A percentile compares a stretch with the other conserved stretches of the same genome.
Conservation (phyloP, 2,329 filamentous ascomycete genomes). For the Balansia obtecta region DNA sequence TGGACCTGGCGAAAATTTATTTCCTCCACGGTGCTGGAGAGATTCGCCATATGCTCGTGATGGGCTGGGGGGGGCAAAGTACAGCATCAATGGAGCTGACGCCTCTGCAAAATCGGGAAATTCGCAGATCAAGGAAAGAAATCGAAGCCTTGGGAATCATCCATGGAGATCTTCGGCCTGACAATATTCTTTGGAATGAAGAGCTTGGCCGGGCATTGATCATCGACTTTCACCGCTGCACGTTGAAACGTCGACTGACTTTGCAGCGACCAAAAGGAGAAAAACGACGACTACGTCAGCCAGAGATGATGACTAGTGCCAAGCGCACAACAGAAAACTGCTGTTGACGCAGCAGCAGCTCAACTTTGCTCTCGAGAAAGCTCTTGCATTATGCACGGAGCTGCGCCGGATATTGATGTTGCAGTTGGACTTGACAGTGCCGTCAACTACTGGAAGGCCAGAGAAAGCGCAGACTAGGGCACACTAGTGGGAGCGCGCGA, state of each 20-base stretch:
- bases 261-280: background rate
- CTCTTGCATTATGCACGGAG: no score
- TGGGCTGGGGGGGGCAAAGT: slow-evolving; percentile 3
- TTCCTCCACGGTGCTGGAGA: slow-evolving; percentile 1
- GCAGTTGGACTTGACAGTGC: no score
- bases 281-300: background rate
- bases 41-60: slow-evolving; percentile 5
- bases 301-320: background rate
- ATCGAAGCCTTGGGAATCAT: background rate
- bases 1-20: background rate
- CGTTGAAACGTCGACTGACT: background rate
- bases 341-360: no score
- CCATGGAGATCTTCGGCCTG: background rate
- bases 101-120: background rate
- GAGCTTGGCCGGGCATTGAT: background rate
- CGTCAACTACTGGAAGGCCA: no score
- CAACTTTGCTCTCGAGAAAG: no score
- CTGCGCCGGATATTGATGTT: no score
- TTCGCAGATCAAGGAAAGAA: background rate
- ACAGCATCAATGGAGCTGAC: background rate
- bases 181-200: slow-evolving; percentile 1
- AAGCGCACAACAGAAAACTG: no score
- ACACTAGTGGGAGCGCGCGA: no score
- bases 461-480: no score
- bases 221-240: slow-evolving; percentile 1